Percentiles rank a stretch among this genome's conserved stretches.
phyloP scores from a whole-genome alignment of 2,329 filamentous ascomycete species.

The Sporothrix dimorphospora region DNA sequence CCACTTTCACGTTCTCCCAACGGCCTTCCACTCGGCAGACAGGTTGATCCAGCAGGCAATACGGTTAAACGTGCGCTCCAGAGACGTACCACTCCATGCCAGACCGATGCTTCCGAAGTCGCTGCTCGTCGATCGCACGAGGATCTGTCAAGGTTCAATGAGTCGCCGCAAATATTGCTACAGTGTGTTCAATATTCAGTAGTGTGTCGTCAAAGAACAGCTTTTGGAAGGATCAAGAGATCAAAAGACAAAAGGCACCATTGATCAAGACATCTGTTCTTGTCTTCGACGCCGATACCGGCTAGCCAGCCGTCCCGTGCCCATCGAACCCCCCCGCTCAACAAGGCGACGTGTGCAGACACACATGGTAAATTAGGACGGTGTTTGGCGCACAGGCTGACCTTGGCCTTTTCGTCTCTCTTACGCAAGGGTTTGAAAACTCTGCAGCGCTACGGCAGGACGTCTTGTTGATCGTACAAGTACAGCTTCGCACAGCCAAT shows the following conservation, averaged over 20 bases:
- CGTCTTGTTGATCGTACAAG: not conserved
- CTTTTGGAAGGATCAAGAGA: not conserved
- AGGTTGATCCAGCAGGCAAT: not conserved
- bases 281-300: conserved; percentile 17
- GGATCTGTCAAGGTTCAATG: not conserved
- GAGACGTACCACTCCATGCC: too few species aligned
- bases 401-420: not conserved
- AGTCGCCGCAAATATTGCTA: not conserved
- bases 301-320: not conserved
- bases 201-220: not conserved
- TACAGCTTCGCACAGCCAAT: conserved; percentile 13
- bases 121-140: not conserved
- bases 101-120: conserved; percentile 9
- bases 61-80: not conserved
- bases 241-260: not conserved
- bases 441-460: conserved; percentile 16
- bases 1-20: not conserved
- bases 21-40: not conserved
- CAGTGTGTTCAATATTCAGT: not conserved
- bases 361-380: not conserved
- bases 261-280: not conserved
- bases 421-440: conserved; percentile 24
- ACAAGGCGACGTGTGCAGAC: conserved; percentile 1
- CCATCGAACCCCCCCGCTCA: not conserved
- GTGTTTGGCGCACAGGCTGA: conserved; percentile 4